Evolutionary conservation across 2,329 filamentous ascomycete species (phyloP).

Genomic region (Stromatinia cepivora): DNA sequence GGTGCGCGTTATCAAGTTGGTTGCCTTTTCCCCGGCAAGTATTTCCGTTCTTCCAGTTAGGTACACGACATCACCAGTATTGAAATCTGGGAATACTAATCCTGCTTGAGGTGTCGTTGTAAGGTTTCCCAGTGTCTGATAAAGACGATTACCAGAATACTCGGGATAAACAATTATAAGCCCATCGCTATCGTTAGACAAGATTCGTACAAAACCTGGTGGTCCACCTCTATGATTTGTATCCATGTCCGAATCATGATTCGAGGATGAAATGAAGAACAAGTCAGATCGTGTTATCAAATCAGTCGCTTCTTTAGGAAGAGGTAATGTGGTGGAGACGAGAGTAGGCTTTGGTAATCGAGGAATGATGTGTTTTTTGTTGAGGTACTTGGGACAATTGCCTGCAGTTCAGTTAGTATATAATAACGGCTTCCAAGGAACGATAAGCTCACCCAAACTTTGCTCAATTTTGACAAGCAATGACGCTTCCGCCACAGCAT

Average conservation of each 20-base stretch:
- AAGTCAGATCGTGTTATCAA: constrained; percentile 67
- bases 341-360: constrained; percentile 55
- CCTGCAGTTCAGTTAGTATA: constrained; percentile 44
- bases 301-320: constrained; percentile 40
- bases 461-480: constrained; percentile 68
- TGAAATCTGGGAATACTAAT: constrained; percentile 72
- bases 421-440: neutral
- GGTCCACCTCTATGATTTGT: constrained; percentile 79
- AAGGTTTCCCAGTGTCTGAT: constrained; percentile 81
- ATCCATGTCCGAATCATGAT: constrained; percentile 69
- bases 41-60: constrained; percentile 66
- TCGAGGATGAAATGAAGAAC: constrained; percentile 73
- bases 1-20: constrained; percentile 62
- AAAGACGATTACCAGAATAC: constrained; percentile 78
- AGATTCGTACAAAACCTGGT: constrained; percentile 70
- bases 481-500: constrained; percentile 42
- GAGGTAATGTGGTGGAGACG: constrained; percentile 47
- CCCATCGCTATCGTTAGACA: constrained; percentile 53
- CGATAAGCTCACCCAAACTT: constrained; percentile 53
- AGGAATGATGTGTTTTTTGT: constrained; percentile 64
- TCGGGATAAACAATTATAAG: constrained; percentile 70
- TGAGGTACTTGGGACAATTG: constrained; percentile 87
- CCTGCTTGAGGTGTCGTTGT: constrained; percentile 65
- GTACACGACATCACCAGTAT: constrained; percentile 71
- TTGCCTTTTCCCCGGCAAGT: constrained; percentile 63